Base-by-base conservation (phyloP, 169 alveolate species). In the Cryptosporidium parvum region DNA sequence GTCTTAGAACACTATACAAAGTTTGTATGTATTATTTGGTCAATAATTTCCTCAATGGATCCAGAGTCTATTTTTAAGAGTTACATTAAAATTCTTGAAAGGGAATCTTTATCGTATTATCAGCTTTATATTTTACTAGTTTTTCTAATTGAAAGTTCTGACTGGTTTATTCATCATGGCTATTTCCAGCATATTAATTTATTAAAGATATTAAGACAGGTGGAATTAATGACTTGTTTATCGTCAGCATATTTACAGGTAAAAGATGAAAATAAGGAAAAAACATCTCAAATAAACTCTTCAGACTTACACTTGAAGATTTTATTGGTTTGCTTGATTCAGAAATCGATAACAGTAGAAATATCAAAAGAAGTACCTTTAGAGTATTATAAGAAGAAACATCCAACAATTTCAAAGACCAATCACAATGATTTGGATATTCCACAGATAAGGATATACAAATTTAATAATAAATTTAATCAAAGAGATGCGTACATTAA, bases 141-240 rank as follows among this genome's bases (percentile, higher is more conserved):
- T 10, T 65, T 80, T 33, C 9, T 80, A 10, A 42, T 42, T n/a
- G 89, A 80, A 42, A 80, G 89, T 53, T 62, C 73, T 12, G 51
- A 44, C 39, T 62, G 75, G 73, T 65, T 62, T 65, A 80, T 80
- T n/a, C 16, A 29, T 80, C 75, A 80, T 65, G 89, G 53, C 23
- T 62, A 65, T 26, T 80, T 80, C 62, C 59, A 80, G 21, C 44
- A 44, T 39, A 21, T 80, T 12, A 48, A 80, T 51, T 31, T 80
- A 21, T 16, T 29, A 23, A n/a, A 61, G 14, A 3, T 80, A 10
- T 44, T 80, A 6, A 62, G 18, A 10, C 75, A 80, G 68, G 70
- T 73, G 21, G 86, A 73, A 23, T 37, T 73, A 18, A 56, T 56
- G 70, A 58, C 71, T 4, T 56, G 68, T 33, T 73, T 73, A 39